Base-by-base conservation (phyloP, 257 asterid genomes). In the Craterostigma plantagineum region DNA sequence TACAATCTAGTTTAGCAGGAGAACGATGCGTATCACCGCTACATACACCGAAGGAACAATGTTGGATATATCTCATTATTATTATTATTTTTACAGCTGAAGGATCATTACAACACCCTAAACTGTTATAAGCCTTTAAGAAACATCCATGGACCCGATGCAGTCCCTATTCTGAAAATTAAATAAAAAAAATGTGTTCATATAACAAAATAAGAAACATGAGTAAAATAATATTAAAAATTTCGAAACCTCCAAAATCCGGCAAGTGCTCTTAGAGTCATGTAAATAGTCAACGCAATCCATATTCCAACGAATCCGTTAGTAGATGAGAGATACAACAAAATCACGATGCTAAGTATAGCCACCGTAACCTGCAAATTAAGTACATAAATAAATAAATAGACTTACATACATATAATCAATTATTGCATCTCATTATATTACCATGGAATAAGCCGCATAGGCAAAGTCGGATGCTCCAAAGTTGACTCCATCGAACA, bases 361-460 rank as follows among this genome's bases (percentile, higher is more conserved):
- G 71, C 61, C 11, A 63, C 65, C 4, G 45, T 33, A 30, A 61
- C 57, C 73, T 61, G 67, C 9, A 47, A 10, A 46, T 10, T 9
- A n/a, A n/a, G n/a, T n/a, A n/a, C n/a, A n/a, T n/a, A n/a, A n/a
- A n/a, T n/a, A n/a, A n/a, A n/a, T n/a, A n/a, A n/a, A n/a, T n/a
- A n/a, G n/a, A 7, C 1, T 11, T 12, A 3, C 23, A 30, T 10
- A 7, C 17, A 11, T 14, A 8, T 11, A 11, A 9, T 42, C 15
- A 1, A 42, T 3, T 36, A 36, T 14, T 42, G 23, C 46, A 23
- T 8, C 11, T 15, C 46, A 42, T 10, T n/a, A n/a, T n/a, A n/a
- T n/a, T n/a, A 55, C 77, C 77, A 75, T 68, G 56, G 75, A 71
- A 60, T 65, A 63, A 0, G 70, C 77, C 9, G 81, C 62, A 50